phyloP scores from a whole-genome alignment of 208 protist genomes.

The Trypanosomatidae sp. region DNA sequence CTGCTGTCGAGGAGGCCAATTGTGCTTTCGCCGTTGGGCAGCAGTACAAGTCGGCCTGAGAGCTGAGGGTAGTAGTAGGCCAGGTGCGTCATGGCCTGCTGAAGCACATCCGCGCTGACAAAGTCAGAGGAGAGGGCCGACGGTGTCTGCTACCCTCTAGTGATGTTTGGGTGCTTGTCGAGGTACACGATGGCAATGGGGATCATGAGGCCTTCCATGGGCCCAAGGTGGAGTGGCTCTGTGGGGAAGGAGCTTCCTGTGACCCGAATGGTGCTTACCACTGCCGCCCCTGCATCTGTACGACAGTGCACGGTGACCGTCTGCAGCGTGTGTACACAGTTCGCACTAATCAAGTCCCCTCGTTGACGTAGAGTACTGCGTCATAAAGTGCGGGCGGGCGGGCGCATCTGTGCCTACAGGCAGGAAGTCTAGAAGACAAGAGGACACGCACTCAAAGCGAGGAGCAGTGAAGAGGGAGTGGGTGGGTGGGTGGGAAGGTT shows the following conservation, averaged over 20 bases:
- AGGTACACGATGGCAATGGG: slow-evolving; percentile 28
- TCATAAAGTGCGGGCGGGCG: background rate
- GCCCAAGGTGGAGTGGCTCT: slow-evolving; percentile 14
- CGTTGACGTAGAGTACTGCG: background rate
- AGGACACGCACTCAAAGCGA: background rate
- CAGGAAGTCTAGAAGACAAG: background rate
- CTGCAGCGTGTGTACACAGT: slow-evolving; percentile 12
- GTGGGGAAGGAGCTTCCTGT: background rate
- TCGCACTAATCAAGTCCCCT: slow-evolving; percentile 8
- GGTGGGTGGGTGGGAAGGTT: background rate
- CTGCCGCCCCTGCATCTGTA: background rate
- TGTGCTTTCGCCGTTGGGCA: slow-evolving; percentile 15
- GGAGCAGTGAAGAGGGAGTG: background rate
- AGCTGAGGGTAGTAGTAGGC: slow-evolving; percentile 26
- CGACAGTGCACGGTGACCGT: slow-evolving; percentile 4
- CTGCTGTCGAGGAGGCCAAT: slow-evolving; percentile 17
- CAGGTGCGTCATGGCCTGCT: slow-evolving; percentile 17
- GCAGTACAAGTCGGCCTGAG: slow-evolving; percentile 13
- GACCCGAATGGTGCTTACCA: background rate
- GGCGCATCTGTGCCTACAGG: background rate
- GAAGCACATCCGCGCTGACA: slow-evolving; percentile 6
- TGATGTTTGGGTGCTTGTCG: background rate
- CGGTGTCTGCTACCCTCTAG: background rate
- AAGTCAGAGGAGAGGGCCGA: background rate
- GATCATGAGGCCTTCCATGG: slow-evolving; percentile 24